Evolutionary conservation across 2,329 filamentous ascomycete species (phyloP).

Genomic region (Aspergillus pseudotamarii): DNA sequence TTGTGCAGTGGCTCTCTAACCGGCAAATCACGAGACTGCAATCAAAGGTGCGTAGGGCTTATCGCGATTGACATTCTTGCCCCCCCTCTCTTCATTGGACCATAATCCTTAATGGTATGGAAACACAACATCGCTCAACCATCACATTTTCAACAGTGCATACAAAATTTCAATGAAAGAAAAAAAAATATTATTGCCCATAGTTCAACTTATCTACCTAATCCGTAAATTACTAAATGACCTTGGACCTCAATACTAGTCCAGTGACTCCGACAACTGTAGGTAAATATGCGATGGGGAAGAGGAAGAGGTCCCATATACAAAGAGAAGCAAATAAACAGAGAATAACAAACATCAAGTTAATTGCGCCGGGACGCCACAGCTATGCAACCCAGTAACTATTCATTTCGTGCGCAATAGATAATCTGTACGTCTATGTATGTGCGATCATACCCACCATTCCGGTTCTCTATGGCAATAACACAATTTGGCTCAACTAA

Average conservation of each 20-base stretch:
- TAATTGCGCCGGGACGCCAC: constrained; percentile 24
- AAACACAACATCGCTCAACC: too few species aligned
- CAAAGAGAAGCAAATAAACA: neutral
- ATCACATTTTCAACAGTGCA: too few species aligned
- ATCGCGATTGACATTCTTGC: neutral
- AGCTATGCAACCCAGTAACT: constrained; percentile 31
- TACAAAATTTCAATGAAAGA: neutral
- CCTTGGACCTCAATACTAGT: neutral
- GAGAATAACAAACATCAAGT: neutral
- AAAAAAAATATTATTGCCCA: neutral
- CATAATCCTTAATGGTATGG: too few species aligned
- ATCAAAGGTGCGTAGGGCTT: neutral
- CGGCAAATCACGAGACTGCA: constrained; percentile 9
- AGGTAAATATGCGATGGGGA: neutral
- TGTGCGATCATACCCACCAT: neutral
- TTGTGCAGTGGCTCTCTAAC: neutral
- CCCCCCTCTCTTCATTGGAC: neutral
- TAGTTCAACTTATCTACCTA: neutral
- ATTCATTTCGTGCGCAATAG: neutral
- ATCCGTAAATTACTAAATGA: neutral
- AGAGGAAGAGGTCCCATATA: neutral
- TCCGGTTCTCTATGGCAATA: neutral
- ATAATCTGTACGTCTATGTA: neutral
- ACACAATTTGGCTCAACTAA: constrained; percentile 43
- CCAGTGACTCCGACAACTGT: neutral